These are phyloP conservation scores for Russula dissimulans DNA, from an alignment of 768 basidiomycete genomes.

Conservation along the genomic window DNA sequence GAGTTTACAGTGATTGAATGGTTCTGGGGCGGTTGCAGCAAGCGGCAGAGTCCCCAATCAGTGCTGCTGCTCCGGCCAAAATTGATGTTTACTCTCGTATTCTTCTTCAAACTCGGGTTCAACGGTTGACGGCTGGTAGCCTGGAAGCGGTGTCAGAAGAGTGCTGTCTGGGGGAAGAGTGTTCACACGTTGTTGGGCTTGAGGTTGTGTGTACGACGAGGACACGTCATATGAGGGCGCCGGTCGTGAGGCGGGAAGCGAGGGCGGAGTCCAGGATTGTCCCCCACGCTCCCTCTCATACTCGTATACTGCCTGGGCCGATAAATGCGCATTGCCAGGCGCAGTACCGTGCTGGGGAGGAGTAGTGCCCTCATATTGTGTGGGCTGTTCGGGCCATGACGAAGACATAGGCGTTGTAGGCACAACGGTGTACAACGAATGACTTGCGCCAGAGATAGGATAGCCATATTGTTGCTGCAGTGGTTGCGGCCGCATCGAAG, in stretches of 20 bases:
- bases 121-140: constrained; percentile 36
- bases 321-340: constrained; percentile 1
- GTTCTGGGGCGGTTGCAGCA: background rate
- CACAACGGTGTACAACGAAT: constrained; percentile 7
- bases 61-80: constrained; percentile 14
- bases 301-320: constrained; percentile 4
- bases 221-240: constrained; percentile 6
- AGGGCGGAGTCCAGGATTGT: constrained; percentile 12
- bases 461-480: constrained; percentile 7
- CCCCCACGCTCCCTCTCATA: constrained; percentile 11
- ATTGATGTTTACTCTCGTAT: constrained; percentile 11
- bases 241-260: background rate
- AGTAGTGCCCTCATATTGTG: constrained; percentile 10
- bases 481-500: constrained; percentile 5
- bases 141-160: constrained; percentile 59
- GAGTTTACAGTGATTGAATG: background rate
- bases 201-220: constrained; percentile 6
- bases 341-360: constrained; percentile 5
- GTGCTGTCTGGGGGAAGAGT: constrained; percentile 54
- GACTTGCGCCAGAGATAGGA: background rate
- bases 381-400: constrained; percentile 9
- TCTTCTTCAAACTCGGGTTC: constrained; percentile 23
- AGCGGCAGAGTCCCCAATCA: background rate
- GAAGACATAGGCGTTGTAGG: constrained; percentile 1
- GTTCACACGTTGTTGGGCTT: constrained; percentile 19